Evolutionary conservation across 164 flowering plant genomes (phyloP).

Genomic region (Echeveria elegans): DNA sequence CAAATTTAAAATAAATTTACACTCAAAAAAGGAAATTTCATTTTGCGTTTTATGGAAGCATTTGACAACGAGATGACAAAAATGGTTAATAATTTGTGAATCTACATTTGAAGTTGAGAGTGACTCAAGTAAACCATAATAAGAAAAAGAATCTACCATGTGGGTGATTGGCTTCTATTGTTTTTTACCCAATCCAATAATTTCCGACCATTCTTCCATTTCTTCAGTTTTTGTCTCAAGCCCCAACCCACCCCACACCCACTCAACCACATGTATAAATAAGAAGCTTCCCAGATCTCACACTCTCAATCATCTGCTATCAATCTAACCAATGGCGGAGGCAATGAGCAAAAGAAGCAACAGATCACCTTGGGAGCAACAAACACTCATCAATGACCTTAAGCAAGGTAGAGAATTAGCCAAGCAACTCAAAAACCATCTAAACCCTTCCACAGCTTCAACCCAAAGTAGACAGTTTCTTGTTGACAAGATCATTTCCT

Average conservation of each 20-base stretch:
- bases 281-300: background rate
- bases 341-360: background rate
- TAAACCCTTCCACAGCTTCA: conserved; percentile 21
- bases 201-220: background rate
- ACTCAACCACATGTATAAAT: background rate
- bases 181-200: background rate
- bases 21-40: no score
- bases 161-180: background rate
- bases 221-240: background rate
- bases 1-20: no score
- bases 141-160: background rate
- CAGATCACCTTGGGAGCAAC: conserved; percentile 13
- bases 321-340: background rate
- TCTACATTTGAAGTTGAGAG: no score
- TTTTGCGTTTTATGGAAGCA: no score
- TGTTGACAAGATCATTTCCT: conserved; percentile 25
- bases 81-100: no score
- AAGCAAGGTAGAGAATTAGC: conserved; percentile 34
- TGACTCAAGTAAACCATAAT: no score
- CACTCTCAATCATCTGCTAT: background rate
- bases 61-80: no score
- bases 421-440: conserved; percentile 25
- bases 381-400: conserved; percentile 26
- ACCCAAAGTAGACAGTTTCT: conserved; percentile 15
- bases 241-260: background rate